These are phyloP conservation scores for Colletotrichum tabaci DNA, from an alignment of 2,329 filamentous ascomycete genomes.

Conservation along the genomic window DNA sequence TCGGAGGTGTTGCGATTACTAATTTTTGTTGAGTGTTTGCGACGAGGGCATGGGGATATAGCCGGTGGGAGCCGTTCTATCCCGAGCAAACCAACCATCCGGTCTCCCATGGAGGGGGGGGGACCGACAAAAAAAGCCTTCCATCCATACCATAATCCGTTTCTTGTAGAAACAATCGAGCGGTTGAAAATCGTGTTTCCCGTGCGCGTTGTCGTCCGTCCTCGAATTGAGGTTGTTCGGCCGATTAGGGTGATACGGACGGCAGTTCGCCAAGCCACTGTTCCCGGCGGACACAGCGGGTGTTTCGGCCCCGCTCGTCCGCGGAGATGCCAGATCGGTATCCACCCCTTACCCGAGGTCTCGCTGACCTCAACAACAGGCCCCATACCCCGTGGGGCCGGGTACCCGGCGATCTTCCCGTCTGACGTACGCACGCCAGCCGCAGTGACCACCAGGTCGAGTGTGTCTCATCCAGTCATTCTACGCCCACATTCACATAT, in stretches of 20 bases:
- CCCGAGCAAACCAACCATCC: neutral
- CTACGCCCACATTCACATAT: neutral
- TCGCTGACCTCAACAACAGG: neutral
- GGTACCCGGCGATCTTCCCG: constrained; percentile 10
- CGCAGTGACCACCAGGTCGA: constrained; percentile 7
- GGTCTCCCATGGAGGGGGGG: no score
- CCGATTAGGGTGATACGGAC: neutral
- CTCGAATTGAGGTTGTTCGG: no score
- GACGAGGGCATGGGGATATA: neutral
- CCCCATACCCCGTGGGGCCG: constrained; percentile 10
- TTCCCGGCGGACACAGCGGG: neutral
- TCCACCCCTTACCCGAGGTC: neutral
- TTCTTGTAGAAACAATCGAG: neutral
- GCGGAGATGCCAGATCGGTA: constrained; percentile 1
- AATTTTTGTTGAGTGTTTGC: neutral
- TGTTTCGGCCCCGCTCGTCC: neutral
- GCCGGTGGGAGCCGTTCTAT: neutral
- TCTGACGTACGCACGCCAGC: constrained; percentile 12
- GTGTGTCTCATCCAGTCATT: neutral
- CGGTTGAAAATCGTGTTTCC: no score
- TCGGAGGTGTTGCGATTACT: no score
- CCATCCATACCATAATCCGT: no score
- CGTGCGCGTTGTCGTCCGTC: no score
- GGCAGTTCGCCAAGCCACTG: neutral
- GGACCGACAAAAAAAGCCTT: no score